phyloP scores from a whole-genome alignment of 331 rosid genomes.

The Pyrus hybrid region DNA sequence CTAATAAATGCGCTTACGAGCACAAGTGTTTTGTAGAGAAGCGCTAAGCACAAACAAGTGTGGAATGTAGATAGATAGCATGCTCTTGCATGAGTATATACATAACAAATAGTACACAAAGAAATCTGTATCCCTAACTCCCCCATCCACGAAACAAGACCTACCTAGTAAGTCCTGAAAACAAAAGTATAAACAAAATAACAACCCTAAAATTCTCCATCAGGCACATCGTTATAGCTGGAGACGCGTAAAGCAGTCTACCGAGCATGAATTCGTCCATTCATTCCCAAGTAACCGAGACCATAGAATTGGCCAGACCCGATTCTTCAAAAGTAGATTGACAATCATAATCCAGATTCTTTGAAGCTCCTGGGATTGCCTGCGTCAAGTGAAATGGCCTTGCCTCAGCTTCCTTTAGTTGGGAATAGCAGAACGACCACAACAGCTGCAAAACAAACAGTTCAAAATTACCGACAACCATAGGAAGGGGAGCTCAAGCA shows the following conservation, averaged over 20 bases:
- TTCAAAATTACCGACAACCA: neutral
- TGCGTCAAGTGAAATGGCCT: conserved; percentile 62
- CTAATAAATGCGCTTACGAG: too few species aligned
- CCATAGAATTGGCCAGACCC: conserved; percentile 88
- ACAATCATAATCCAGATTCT: conserved; percentile 49
- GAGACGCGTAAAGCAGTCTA: neutral
- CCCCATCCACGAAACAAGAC: neutral
- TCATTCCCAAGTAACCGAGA: conserved; percentile 87
- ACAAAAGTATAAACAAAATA: neutral
- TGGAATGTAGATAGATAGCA: neutral
- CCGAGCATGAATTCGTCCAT: neutral
- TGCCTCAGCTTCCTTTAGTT: conserved; percentile 53
- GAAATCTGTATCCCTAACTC: neutral
- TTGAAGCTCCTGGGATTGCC: conserved; percentile 83
- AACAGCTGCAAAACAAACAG: conserved; percentile 53
- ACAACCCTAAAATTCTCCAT: neutral
- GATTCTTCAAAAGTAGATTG: conserved; percentile 62
- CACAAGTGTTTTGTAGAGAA: too few species aligned
- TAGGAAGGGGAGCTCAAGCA: neutral
- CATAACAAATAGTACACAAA: neutral
- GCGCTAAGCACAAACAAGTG: neutral
- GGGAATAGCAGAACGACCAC: conserved; percentile 77
- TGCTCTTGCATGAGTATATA: neutral
- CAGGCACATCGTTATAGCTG: neutral
- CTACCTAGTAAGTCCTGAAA: neutral